These are phyloP conservation scores for Candida dubliniensis DNA, from an alignment of 1,139 yeast species.

Conservation along the genomic window DNA sequence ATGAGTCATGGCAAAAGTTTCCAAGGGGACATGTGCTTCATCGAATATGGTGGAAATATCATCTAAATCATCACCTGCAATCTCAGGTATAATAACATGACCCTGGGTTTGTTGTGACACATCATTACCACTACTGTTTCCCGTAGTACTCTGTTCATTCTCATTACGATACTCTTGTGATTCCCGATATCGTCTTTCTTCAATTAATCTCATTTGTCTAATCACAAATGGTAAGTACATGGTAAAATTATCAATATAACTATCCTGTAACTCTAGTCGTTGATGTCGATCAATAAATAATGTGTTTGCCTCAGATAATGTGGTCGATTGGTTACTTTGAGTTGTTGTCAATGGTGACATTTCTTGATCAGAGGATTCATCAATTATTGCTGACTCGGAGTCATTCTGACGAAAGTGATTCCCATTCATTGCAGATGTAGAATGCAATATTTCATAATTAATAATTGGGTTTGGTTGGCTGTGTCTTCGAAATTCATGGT, in stretches of 20 bases:
- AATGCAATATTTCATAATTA: conserved; percentile 8
- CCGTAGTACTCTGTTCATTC: background rate
- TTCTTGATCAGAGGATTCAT: conserved; percentile 1
- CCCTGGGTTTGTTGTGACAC: background rate
- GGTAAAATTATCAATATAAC: conserved; percentile 39
- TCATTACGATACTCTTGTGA: background rate
- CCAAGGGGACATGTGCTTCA: conserved; percentile 14
- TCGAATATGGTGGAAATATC: conserved; percentile 26
- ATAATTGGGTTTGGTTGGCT: conserved; percentile 7
- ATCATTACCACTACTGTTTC: background rate
- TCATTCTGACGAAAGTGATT: conserved; percentile 4
- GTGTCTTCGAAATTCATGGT: conserved; percentile 1
- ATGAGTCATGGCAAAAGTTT: conserved; percentile 4
- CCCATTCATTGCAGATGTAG: conserved; percentile 1
- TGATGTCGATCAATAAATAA: conserved; percentile 20
- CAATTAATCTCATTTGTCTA: conserved; percentile 25
- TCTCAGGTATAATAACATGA: conserved; percentile 1
- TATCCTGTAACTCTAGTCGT: conserved; percentile 35
- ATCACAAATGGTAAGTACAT: conserved; percentile 39
- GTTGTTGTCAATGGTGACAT: conserved; percentile 6
- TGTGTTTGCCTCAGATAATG: conserved; percentile 28
- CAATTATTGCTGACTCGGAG: background rate
- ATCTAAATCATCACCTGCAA: conserved; percentile 17
- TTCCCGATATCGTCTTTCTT: conserved; percentile 4
- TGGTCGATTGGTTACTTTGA: conserved; percentile 11